A percentile compares a stretch with the other conserved stretches of the same genome.
Conservation (phyloP, 257 asterid genomes). For the Fraxinus excelsior region DNA sequence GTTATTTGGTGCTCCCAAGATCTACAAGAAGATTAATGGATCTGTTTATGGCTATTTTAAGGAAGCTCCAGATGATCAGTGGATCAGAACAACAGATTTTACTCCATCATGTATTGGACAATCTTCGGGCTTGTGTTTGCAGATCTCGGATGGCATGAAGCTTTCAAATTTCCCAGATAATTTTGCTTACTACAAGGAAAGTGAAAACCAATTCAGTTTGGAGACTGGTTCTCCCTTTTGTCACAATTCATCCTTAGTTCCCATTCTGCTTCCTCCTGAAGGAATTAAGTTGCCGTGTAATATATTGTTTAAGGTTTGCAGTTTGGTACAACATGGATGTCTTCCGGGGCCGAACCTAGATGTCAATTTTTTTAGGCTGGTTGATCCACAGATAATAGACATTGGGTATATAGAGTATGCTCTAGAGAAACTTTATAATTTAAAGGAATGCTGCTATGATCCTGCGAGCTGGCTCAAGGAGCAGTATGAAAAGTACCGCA, state of each 20-base stretch:
- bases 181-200: conserved; percentile 59
- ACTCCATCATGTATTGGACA: conserved; percentile 67
- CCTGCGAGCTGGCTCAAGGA: conserved; percentile 64
- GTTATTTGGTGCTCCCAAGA: conserved; percentile 84
- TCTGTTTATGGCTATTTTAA: conserved; percentile 35
- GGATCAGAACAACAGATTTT: conserved; percentile 87
- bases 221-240: conserved; percentile 49
- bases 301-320: conserved; percentile 62
- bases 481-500: conserved; percentile 48
- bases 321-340: conserved; percentile 78
- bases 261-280: conserved; percentile 60
- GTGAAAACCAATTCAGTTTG: conserved; percentile 37
- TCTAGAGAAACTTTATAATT: conserved; percentile 53
- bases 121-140: conserved; percentile 76
- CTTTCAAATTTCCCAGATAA: conserved; percentile 62
- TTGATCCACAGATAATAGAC: conserved; percentile 46
- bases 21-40: conserved; percentile 48
- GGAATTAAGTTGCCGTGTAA: conserved; percentile 51
- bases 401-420: conserved; percentile 60
- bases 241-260: conserved; percentile 48
- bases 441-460: conserved; percentile 83
- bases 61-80: conserved; percentile 70
- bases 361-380: conserved; percentile 42
- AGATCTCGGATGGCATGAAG: conserved; percentile 45
- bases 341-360: conserved; percentile 72